Percentiles rank a stretch among this genome's conserved stretches.
phyloP scores from a whole-genome alignment of 768 basidiomycete genomes.

The Galerina sulciceps region DNA sequence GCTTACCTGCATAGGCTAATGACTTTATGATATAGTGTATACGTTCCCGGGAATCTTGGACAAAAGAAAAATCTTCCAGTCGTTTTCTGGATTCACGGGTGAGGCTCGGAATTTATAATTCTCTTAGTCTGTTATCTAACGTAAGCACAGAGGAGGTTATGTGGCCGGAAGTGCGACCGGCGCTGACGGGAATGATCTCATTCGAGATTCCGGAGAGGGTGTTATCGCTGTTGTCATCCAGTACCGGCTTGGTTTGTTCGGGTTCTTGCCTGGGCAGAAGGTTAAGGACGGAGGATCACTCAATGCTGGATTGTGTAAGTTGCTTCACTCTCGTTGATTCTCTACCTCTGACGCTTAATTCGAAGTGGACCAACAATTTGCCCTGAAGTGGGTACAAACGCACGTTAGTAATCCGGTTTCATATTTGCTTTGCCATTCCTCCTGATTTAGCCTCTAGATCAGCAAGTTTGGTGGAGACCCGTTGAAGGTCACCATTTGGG shows the following conservation, averaged over 20 bases:
- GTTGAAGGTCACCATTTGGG: conserved; percentile 44
- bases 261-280: conserved; percentile 47
- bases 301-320: conserved; percentile 53
- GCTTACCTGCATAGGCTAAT: no score
- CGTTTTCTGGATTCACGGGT: conserved; percentile 51
- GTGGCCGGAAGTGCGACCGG: conserved; percentile 29
- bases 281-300: conserved; percentile 46
- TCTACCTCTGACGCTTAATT: neutral
- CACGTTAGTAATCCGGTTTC: conserved; percentile 28
- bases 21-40: conserved; percentile 29
- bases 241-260: conserved; percentile 48
- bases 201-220: conserved; percentile 36
- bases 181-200: conserved; percentile 40
- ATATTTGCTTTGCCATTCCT: neutral
- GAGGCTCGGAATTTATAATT: neutral
- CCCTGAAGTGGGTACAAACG: conserved; percentile 45
- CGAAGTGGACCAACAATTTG: conserved; percentile 49
- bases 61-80: conserved; percentile 35
- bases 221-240: conserved; percentile 44
- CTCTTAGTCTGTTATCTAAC: neutral
- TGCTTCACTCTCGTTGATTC: neutral
- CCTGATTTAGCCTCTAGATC: conserved; percentile 29
- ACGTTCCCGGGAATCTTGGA: conserved; percentile 35
- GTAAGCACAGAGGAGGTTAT: conserved; percentile 34
- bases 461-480: conserved; percentile 45